These are phyloP conservation scores for Linnemannia elongata DNA, from an alignment of 192 early-diverging fungal genomes.

Conservation along the genomic window DNA sequence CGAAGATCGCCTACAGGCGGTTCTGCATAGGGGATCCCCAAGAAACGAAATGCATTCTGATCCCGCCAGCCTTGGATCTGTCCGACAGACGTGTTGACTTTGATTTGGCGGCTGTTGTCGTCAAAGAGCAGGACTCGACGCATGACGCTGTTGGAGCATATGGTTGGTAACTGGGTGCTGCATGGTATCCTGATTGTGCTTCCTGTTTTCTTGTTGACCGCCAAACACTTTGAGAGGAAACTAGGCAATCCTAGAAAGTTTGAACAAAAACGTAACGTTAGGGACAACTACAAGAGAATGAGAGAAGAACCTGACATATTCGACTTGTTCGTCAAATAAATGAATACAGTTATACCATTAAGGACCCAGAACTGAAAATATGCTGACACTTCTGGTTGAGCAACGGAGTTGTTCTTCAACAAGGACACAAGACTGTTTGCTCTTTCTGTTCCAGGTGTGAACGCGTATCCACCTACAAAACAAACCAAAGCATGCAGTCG, in stretches of 20 bases:
- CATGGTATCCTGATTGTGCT: constrained; percentile 25
- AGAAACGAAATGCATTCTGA: constrained; percentile 47
- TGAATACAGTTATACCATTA: constrained; percentile 21
- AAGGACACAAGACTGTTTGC: constrained; percentile 20
- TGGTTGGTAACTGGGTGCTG: constrained; percentile 19
- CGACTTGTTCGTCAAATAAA: neutral
- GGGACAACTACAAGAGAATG: neutral
- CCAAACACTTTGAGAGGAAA: constrained; percentile 26
- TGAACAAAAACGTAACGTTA: neutral
- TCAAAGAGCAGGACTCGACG: constrained; percentile 36
- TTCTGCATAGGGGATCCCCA: constrained; percentile 54
- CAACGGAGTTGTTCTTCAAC: constrained; percentile 29
- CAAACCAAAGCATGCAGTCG: neutral
- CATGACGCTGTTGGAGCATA: constrained; percentile 38
- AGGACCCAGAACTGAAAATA: constrained; percentile 40
- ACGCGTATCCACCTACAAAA: constrained; percentile 28
- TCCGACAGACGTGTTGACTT: constrained; percentile 32
- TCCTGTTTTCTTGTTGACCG: constrained; percentile 33
- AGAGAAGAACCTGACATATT: neutral
- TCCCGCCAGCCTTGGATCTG: constrained; percentile 50
- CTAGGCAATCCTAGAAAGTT: neutral
- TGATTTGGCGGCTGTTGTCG: constrained; percentile 41
- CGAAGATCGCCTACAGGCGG: constrained; percentile 30
- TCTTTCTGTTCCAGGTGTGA: constrained; percentile 18
- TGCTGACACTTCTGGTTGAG: constrained; percentile 28